Evolutionary conservation across 192 early-diverging fungal genomes (phyloP).

Genomic region (Irineochytrium annulatum): DNA sequence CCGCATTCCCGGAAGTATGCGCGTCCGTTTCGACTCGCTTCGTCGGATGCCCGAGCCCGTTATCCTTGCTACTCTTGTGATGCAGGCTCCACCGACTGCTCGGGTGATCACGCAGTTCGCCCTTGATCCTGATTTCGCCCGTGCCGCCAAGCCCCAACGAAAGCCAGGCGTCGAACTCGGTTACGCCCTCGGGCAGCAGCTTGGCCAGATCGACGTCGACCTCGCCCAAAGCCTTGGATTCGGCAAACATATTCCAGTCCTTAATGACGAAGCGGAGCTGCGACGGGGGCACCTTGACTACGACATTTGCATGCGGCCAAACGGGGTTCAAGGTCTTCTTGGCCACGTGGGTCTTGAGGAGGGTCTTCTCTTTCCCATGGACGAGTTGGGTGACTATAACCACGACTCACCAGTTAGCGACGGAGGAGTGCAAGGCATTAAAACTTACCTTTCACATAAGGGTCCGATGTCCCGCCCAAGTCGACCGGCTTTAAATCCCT

Average conservation of each 20-base stretch:
- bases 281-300: conserved; percentile 29
- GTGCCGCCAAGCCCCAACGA: conserved; percentile 34
- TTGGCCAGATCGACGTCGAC: conserved; percentile 48
- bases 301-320: conserved; percentile 47
- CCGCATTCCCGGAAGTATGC: too few relatives aligned
- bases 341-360: conserved; percentile 63
- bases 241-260: conserved; percentile 65
- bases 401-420: conserved; percentile 6
- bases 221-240: conserved; percentile 63
- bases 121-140: too few relatives aligned
- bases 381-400: conserved; percentile 22
- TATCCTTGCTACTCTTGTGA: too few relatives aligned
- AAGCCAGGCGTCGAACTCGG: conserved; percentile 35
- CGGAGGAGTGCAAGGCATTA: background rate
- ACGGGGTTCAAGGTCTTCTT: conserved; percentile 67
- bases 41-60: too few relatives aligned
- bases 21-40: too few relatives aligned
- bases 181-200: too few relatives aligned
- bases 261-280: conserved; percentile 58
- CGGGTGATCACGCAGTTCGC: too few relatives aligned
- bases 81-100: too few relatives aligned
- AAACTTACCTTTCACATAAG: conserved; percentile 55
- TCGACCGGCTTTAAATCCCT: conserved; percentile 54
- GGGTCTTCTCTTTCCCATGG: conserved; percentile 53
- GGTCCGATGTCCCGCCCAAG: conserved; percentile 59